Evolutionary conservation across 1,284 basidiomycete genomes (phyloP).

Genomic region (Microbotryum violaceum): DNA sequence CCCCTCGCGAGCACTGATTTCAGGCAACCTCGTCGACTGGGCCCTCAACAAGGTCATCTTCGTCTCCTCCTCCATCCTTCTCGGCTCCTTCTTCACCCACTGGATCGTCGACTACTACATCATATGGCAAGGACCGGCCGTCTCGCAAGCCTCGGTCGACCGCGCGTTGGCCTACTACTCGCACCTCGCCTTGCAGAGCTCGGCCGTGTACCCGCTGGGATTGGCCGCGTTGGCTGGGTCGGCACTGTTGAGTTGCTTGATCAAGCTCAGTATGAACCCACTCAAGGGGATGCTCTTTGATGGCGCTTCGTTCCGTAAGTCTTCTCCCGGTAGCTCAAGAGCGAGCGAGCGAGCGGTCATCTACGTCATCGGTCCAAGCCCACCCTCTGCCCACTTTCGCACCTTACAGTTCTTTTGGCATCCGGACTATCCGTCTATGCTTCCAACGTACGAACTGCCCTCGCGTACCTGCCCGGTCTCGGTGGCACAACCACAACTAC

Average conservation of each 20-base stretch:
- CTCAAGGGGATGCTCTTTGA: conserved; percentile 23
- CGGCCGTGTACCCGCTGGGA: conserved; percentile 11
- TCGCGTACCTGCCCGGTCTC: conserved; percentile 23
- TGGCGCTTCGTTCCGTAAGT: conserved; percentile 19
- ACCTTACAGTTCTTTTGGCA: conserved; percentile 14
- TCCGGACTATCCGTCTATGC: conserved; percentile 21
- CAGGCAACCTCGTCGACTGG: not conserved
- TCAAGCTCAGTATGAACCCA: conserved; percentile 18
- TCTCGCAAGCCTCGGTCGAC: not conserved
- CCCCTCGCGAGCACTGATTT: no score
- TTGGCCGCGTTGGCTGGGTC: conserved; percentile 4
- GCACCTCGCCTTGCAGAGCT: conserved; percentile 9
- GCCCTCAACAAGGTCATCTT: conserved; percentile 17
- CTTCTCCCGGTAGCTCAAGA: not conserved
- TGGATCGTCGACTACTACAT: conserved; percentile 18
- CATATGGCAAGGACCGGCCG: conserved; percentile 18
- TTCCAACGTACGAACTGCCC: conserved; percentile 25
- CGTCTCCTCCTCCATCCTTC: conserved; percentile 8
- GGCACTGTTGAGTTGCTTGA: conserved; percentile 1
- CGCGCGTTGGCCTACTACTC: conserved; percentile 19
- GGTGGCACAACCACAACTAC: not conserved
- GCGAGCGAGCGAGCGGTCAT: not conserved
- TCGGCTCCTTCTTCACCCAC: conserved; percentile 18
- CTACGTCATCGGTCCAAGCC: not conserved
- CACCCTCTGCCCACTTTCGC: not conserved